phyloP scores from a whole-genome alignment of 2,329 filamentous ascomycete species.

The Pseudogymnoascus verrucosus region DNA sequence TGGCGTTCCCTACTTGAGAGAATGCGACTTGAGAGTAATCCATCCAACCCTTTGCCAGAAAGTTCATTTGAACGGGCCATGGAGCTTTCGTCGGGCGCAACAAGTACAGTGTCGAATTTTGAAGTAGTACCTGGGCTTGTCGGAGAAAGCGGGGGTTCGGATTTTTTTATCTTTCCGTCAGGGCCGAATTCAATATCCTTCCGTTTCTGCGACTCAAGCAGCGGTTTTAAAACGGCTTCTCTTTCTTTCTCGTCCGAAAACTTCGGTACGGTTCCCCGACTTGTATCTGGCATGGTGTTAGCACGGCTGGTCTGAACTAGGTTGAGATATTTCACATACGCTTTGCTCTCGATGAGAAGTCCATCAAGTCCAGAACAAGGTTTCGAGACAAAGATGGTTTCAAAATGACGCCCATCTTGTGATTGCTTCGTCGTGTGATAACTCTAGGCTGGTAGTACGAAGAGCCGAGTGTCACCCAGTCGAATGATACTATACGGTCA shows the following conservation, averaged over 20 bases:
- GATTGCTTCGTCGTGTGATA: conserved; percentile 51
- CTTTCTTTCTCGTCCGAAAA: not conserved
- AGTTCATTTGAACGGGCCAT: not conserved
- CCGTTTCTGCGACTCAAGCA: not conserved
- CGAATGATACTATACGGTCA: conserved; percentile 58
- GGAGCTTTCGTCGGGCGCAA: not conserved
- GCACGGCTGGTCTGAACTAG: not conserved
- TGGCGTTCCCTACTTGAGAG: conserved; percentile 48
- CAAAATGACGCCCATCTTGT: conserved; percentile 53
- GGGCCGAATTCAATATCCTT: not conserved
- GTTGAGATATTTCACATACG: not conserved
- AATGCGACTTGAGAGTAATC: not conserved
- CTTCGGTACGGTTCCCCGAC: not conserved
- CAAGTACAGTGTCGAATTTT: not conserved
- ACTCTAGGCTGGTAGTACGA: conserved; percentile 49
- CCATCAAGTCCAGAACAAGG: conserved; percentile 41
- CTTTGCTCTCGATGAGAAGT: not conserved
- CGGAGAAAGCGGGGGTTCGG: not conserved
- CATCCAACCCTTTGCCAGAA: not conserved
- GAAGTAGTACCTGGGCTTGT: not conserved
- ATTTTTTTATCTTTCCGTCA: not conserved
- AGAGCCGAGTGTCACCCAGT: conserved; percentile 55
- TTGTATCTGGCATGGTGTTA: not conserved
- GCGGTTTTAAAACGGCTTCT: conserved; percentile 1
- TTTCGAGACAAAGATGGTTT: conserved; percentile 53